Base-by-base conservation (phyloP, 164 flowering plant genomes). In the Houttuynia cordata region DNA sequence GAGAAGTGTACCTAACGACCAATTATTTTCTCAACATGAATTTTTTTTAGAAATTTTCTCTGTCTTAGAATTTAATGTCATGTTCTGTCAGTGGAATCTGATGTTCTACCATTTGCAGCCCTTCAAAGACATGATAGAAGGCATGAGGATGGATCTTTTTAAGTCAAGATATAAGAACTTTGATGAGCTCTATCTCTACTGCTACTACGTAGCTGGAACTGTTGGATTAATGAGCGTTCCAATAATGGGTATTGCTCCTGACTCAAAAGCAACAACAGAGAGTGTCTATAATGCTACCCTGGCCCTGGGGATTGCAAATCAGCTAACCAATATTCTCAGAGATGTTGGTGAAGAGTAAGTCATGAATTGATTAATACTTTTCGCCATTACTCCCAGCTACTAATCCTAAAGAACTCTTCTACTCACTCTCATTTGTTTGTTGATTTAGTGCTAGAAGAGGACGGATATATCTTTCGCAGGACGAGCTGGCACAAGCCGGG, bases 271-370 rank as follows among this genome's bases (percentile, higher is more conserved):
- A 49, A 61, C 87, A 21, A 82, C 91, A 0, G 91, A 86, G 67
- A 81, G 80, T 57, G 86, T 89, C 21, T 86, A 83, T 61, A 77
- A 81, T 71, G 86, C 89, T 67, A 91, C 94, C 37, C 67, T 89
- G 75, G 84, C 89, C 0, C 68, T 89, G 49, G 96, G 93, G 60
- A 77, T 86, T 18, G 89, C 96, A 19, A 86, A 85, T 76, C 91
- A 89, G 78, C 79, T 89, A 14, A 86, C 94, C 61, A 86, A 89
- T 78, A 89, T 86, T 41, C 91, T 89, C 53, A 76, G 91, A 68
- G 94, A 89, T 73, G 96, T 89, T 58, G 93, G 96, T 59, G 96
- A 89, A 75, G 97, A 89, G 94, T 89, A 80, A 85, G 96, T 67
- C 10, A 40, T 25, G 25, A 6, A 30, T 30, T 30, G 37, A 40